Base-by-base conservation (phyloP, 78 protist genomes). In the Tieghemostelium lacteum region DNA sequence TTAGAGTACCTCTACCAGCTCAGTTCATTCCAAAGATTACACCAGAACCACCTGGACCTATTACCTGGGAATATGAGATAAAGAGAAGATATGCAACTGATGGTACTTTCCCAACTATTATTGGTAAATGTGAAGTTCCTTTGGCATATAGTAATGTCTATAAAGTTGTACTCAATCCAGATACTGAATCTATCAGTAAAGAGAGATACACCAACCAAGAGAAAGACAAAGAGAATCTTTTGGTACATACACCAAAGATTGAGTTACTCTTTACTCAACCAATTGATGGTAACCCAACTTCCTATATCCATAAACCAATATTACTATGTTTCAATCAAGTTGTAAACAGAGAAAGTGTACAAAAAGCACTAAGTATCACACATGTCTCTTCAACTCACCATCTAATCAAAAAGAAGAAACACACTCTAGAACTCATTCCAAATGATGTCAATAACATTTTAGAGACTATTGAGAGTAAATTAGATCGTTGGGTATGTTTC, bases 401-500 rank as follows among this genome's bases (percentile, higher is more conserved):
- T n/a, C n/a, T n/a, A n/a, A n/a, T n/a, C n/a, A 83, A 83, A 78
- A 83, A 83, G 65, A 78, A 58, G 52, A 83, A 83, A 63, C 36
- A 50, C 16, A 24, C 16, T 0, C 34, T 83, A 22, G 91, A 83
- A 26, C n/a, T n/a, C n/a, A n/a, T n/a, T n/a, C n/a, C n/a, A n/a
- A n/a, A n/a, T n/a, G n/a, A n/a, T n/a, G n/a, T n/a, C n/a, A n/a
- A n/a, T n/a, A n/a, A n/a, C n/a, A n/a, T n/a, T n/a, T n/a, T n/a
- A n/a, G n/a, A n/a, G n/a, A n/a, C n/a, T 31, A 3, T 20, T 17
- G 19, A 31, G 1, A 7, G 49, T 33, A 52, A 69, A 7, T 12
- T n/a, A 22, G 57, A 12, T 12, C 65, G 54, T 54, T 83, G 91
- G 63, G 58, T 78, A 1, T 34, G 78, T 12, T n/a, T 83, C 5